Conservation (phyloP, 2,329 filamentous ascomycete genomes). For the Fusarium proliferatum region DNA sequence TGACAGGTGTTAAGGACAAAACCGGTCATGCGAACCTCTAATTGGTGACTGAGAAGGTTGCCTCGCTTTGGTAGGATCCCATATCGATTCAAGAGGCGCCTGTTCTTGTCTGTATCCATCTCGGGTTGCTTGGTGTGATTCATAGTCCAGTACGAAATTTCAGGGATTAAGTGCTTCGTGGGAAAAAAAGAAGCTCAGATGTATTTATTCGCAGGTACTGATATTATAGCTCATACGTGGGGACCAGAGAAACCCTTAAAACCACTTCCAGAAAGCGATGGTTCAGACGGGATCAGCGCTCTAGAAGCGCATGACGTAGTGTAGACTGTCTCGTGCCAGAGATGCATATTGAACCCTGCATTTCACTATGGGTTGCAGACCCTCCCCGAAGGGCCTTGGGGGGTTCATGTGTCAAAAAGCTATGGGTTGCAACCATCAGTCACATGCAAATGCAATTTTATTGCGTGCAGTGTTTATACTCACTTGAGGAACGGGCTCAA, state of each 20-base stretch:
- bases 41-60: conserved; percentile 31
- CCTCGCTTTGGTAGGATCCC: conserved; percentile 21
- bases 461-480: not conserved
- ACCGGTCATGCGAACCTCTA: conserved; percentile 11
- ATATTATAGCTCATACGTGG: not conserved
- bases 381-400: not conserved
- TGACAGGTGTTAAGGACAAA: not conserved
- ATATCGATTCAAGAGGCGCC: not conserved
- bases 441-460: not conserved
- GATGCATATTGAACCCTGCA: not conserved
- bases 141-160: not conserved
- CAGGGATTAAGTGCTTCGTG: too few species aligned
- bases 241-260: not conserved
- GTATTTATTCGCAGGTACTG: not conserved
- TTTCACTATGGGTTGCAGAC: not conserved
- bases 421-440: not conserved
- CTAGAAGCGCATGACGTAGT: not conserved
- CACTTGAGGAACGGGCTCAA: fast-evolving
- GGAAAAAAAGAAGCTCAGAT: not conserved
- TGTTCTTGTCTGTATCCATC: not conserved
- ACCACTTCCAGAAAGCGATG: not conserved
- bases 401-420: not conserved
- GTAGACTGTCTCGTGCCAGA: not conserved
- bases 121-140: not conserved
- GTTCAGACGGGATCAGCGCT: not conserved